phyloP scores from a whole-genome alignment of 768 basidiomycete species.

The Steccherinum ochraceum region DNA sequence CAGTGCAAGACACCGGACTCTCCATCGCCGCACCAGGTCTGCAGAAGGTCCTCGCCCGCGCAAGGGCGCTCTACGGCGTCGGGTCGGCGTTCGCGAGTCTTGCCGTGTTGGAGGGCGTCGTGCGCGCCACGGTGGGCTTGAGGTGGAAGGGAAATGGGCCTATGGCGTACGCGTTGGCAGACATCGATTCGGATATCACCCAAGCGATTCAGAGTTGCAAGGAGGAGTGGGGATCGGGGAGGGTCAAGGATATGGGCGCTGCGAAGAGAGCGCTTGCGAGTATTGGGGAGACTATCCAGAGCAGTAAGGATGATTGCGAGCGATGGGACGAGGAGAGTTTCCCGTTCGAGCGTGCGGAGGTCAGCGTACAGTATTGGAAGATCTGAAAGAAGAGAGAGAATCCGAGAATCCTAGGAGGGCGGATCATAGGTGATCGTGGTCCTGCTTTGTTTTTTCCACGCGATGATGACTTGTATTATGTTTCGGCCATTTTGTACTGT shows the following conservation, averaged over 20 bases:
- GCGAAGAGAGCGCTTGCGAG: conserved; percentile 45
- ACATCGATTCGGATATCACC: conserved; percentile 67
- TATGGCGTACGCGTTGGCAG: conserved; percentile 50
- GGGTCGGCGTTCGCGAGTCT: conserved; percentile 70
- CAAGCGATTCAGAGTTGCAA: conserved; percentile 80
- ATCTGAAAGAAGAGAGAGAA: no score
- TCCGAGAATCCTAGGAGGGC: no score
- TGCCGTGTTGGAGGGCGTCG: conserved; percentile 45
- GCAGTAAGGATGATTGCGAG: conserved; percentile 46
- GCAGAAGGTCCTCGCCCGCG: conserved; percentile 43
- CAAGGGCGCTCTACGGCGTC: conserved; percentile 67
- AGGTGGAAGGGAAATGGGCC: conserved; percentile 58
- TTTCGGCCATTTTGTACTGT: no score
- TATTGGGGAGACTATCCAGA: conserved; percentile 43
- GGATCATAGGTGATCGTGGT: no score
- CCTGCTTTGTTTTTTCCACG: no score
- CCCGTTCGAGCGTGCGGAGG: conserved; percentile 62
- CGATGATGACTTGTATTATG: no score
- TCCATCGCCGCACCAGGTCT: conserved; percentile 47
- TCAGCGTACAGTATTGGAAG: conserved; percentile 59
- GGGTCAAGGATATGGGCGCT: conserved; percentile 37
- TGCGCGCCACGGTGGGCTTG: conserved; percentile 51
- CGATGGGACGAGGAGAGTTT: conserved; percentile 64
- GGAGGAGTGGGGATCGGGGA: conserved; percentile 59
- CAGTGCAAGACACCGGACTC: conserved; percentile 30